A percentile compares a stretch with the other conserved stretches of the same genome.
These are phyloP conservation scores for Aristolochia californica DNA, from an alignment of 164 flowering plant genomes.

Conservation along the genomic window DNA sequence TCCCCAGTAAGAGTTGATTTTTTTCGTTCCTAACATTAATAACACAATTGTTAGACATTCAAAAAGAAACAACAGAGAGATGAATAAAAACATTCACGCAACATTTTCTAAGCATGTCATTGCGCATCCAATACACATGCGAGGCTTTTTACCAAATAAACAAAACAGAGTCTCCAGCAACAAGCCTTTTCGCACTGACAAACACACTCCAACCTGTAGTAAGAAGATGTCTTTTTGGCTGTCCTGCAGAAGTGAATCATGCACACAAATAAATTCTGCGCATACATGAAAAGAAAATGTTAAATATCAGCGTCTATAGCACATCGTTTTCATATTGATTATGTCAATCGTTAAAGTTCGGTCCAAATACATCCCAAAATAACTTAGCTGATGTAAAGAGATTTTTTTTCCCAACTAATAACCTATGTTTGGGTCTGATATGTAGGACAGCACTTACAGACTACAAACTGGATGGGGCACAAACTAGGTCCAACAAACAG, in stretches of 20 bases:
- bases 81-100: background rate
- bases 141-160: slow-evolving; percentile 87
- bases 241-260: slow-evolving; percentile 40
- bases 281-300: too few species aligned
- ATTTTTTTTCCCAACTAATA: background rate
- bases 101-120: background rate
- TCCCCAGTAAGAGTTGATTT: slow-evolving; percentile 77
- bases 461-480: too few species aligned
- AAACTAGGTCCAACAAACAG: too few species aligned
- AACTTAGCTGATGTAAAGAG: background rate
- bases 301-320: too few species aligned
- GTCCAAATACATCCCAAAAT: background rate
- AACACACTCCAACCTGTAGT: slow-evolving; percentile 93
- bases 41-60: background rate
- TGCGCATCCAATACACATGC: too few species aligned
- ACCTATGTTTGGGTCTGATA: too few species aligned
- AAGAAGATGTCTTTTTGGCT: slow-evolving; percentile 85
- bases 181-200: slow-evolving; percentile 79
- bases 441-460: too few species aligned
- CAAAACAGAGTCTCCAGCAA: slow-evolving; percentile 81
- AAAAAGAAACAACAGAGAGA: background rate
- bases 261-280: too few species aligned
- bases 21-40: slow-evolving; percentile 59
- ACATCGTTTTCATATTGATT: too few species aligned
- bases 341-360: too few species aligned